Evolutionary conservation across 768 basidiomycete genomes (phyloP).

Genomic region (Nevesoporus exiguus): DNA sequence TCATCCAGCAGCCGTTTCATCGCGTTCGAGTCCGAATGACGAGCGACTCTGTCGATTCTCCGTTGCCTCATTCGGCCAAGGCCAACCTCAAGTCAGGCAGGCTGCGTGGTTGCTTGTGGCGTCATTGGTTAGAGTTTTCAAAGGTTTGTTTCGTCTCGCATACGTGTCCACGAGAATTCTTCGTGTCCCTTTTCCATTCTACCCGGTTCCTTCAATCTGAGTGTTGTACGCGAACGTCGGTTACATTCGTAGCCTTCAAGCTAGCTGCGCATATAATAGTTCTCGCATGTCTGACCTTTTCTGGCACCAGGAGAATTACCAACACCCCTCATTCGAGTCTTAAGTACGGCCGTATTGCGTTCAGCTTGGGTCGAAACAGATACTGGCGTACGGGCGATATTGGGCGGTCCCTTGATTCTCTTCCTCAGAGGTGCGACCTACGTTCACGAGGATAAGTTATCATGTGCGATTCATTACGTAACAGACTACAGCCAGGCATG

Average conservation of each 20-base stretch:
- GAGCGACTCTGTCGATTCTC: constrained; percentile 24
- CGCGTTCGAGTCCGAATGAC: constrained; percentile 29
- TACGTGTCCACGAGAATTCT: background rate
- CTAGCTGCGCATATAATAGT: background rate
- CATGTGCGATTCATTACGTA: background rate
- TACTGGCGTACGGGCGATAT: constrained; percentile 54
- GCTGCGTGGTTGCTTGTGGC: constrained; percentile 62
- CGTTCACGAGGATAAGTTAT: background rate
- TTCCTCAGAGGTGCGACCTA: constrained; percentile 61
- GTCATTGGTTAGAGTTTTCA: constrained; percentile 39
- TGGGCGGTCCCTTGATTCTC: constrained; percentile 69
- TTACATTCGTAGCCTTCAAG: background rate
- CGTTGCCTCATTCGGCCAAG: constrained; percentile 44
- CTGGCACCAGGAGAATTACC: constrained; percentile 22
- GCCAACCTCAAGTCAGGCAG: constrained; percentile 70
- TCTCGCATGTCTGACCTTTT: constrained; percentile 7
- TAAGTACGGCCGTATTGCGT: constrained; percentile 60
- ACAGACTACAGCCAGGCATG: constrained; percentile 67
- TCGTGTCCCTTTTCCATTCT: background rate
- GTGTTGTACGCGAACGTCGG: background rate
- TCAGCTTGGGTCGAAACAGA: constrained; percentile 74
- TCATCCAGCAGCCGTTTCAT: constrained; percentile 45
- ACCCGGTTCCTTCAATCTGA: background rate
- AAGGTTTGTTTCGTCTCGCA: constrained; percentile 36
- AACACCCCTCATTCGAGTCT: constrained; percentile 37